Percentiles rank a stretch among this genome's conserved stretches.
Evolutionary conservation across 768 basidiomycete species (phyloP).

Genomic region (Megacollybia marginata): DNA sequence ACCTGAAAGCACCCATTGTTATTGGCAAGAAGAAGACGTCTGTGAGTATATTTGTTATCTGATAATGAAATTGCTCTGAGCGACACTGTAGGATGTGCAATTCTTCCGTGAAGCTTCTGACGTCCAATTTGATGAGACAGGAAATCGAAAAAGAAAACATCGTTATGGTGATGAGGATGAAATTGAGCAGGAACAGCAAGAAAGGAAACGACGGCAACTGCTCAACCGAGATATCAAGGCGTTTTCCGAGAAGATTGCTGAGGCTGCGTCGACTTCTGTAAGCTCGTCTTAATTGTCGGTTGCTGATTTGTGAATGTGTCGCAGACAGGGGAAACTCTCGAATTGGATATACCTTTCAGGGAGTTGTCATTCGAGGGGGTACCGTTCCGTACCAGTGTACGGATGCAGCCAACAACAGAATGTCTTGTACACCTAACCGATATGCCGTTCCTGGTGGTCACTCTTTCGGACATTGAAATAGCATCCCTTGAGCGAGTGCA

Average conservation of each 20-base stretch:
- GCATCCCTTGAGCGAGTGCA: conserved; percentile 96
- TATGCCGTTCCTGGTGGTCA: conserved; percentile 92
- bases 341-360: conserved; percentile 94
- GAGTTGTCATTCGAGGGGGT: conserved; percentile 97
- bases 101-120: conserved; percentile 98
- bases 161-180: conserved; percentile 98
- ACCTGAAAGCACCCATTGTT: conserved; percentile 94
- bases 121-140: conserved; percentile 97
- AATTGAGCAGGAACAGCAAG: conserved; percentile 97
- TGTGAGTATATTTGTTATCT: conserved; percentile 34
- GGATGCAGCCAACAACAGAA: conserved; percentile 93
- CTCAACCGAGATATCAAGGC: conserved; percentile 91
- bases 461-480: conserved; percentile 90
- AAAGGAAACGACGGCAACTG: conserved; percentile 79
- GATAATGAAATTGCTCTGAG: background rate
- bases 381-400: conserved; percentile 90
- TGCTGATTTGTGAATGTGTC: background rate
- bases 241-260: conserved; percentile 88
- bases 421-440: conserved; percentile 95
- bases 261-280: conserved; percentile 73
- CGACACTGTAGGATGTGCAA: conserved; percentile 73
- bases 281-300: conserved; percentile 16
- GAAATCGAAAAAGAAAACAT: conserved; percentile 96
- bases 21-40: conserved; percentile 98
- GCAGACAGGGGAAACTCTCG: conserved; percentile 71